Conservation (phyloP, 2,329 filamentous ascomycete species). For the Penicillium sp. region DNA sequence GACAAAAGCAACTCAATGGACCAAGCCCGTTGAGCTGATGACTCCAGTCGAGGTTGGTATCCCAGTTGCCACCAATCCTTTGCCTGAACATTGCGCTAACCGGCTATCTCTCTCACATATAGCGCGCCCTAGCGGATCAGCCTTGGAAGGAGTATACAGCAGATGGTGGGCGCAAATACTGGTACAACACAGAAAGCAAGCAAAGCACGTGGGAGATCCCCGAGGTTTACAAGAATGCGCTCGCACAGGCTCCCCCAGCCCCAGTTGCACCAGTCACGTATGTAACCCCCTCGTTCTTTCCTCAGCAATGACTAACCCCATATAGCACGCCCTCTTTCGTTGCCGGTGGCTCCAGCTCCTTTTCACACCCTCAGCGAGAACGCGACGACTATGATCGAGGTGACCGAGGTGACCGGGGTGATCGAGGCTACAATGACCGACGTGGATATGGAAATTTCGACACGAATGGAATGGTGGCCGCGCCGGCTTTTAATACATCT, state of each 20-base stretch:
- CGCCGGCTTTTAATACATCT: constrained; percentile 42
- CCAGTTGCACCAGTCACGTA: constrained; percentile 49
- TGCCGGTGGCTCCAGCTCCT: constrained; percentile 54
- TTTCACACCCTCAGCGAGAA: constrained; percentile 46
- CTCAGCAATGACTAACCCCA: constrained; percentile 38
- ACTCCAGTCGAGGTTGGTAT: constrained; percentile 69
- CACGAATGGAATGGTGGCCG: constrained; percentile 41
- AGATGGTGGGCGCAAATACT: constrained; percentile 86
- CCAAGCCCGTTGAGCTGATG: constrained; percentile 89
- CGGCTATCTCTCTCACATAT: constrained; percentile 12
- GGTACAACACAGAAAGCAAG: constrained; percentile 90
- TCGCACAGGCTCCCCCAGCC: constrained; percentile 56
- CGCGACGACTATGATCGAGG: constrained; percentile 50
- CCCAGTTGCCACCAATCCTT: constrained; percentile 3
- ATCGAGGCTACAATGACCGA: constrained; percentile 40
- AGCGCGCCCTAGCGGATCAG: constrained; percentile 78
- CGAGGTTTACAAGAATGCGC: constrained; percentile 72
- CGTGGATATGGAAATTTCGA: constrained; percentile 48
- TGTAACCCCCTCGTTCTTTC: constrained; percentile 21
- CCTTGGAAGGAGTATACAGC: constrained; percentile 93
- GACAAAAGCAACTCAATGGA: constrained; percentile 90
- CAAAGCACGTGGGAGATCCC: constrained; percentile 96
- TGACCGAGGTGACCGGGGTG: constrained; percentile 38
- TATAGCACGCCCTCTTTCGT: constrained; percentile 56
- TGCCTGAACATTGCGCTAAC: constrained; percentile 17